Evolutionary conservation across 1,284 basidiomycete species (phyloP), one percentile per base, ranked within the genome.

Genomic region (Sanguinoderma infundibulare): DNA sequence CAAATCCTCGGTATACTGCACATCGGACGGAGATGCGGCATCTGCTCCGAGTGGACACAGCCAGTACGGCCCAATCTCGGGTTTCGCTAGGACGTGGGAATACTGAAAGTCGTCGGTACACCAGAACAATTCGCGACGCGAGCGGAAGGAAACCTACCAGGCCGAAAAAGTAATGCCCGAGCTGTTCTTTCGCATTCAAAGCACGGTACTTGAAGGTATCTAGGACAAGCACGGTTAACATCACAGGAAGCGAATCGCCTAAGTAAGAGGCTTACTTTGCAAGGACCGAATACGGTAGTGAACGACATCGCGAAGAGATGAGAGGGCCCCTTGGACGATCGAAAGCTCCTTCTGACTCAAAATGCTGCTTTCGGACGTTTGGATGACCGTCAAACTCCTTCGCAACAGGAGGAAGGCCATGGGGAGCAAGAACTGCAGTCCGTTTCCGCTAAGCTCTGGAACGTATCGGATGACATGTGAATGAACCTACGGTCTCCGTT

Each of bases 171-270:
- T 72, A 71, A 1, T 63, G 63, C 9, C 60, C 53, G 28, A 75
- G 63, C 34, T 73, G 72, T 4, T 67, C 61, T 22, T 58, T 55
- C 0, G 61, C 40, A 40, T 71, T 64, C 15, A 72, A 53, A 32
- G 70, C 69, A 36, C 74, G 70, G 26, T 73, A 64, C 53, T 68
- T 60, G 67, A 77, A 77, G 5, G 78, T 71, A 2, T 76, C 80
- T 80, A 65, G 26, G 9, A 26, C 26, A 5, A 7, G n/a, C 17
- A 14, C 22, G 6, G 17, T 24, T 36, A 7, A 47, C 24, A 24
- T n/a, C 22, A 5, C 44, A 24, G n/a, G 24, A 24, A 24, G 12
- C 5, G 44, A 10, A 14, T 8, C 14, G 4, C 17, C 14, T 8
- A 24, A 12, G 6, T 32, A 15, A 5, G 12, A 22, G 17, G 36